A percentile compares a stretch with the other conserved stretches of the same genome.
phyloP scores from a whole-genome alignment of 2,329 filamentous ascomycete genomes.

The Sarocladium oryzae region DNA sequence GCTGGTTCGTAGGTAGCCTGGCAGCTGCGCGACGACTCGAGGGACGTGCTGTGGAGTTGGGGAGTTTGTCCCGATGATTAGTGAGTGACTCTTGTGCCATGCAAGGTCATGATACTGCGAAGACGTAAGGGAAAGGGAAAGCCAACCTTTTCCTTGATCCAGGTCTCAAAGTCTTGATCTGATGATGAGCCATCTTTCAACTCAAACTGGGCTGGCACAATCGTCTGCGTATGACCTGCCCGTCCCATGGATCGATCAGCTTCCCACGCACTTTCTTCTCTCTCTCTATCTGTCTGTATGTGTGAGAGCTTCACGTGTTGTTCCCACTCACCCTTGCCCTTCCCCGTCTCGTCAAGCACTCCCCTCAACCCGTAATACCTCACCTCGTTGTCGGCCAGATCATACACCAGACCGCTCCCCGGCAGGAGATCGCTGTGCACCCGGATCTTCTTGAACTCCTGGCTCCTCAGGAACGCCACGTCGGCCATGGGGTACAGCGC shows the following conservation, averaged over 20 bases:
- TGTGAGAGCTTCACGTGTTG: too few relatives aligned
- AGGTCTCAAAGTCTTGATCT: conserved; percentile 16
- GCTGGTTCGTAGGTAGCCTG: conserved; percentile 19
- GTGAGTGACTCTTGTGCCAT: too few relatives aligned
- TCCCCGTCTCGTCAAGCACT: conserved; percentile 17
- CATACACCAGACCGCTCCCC: conserved; percentile 15
- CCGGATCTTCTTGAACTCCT: conserved; percentile 26
- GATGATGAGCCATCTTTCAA: conserved; percentile 10
- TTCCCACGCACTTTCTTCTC: too few relatives aligned
- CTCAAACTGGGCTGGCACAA: conserved; percentile 10
- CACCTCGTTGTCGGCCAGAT: conserved; percentile 17
- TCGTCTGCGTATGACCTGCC: conserved; percentile 7
- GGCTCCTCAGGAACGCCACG: conserved; percentile 24
- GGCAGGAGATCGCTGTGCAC: conserved; percentile 24
- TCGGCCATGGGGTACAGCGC: conserved; percentile 30
- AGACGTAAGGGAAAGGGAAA: background rate
- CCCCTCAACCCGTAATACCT: conserved; percentile 17
- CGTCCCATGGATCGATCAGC: too few relatives aligned
- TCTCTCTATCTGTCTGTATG: too few relatives aligned
- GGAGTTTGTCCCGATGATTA: background rate
- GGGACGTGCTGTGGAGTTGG: background rate
- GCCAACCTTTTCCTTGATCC: conserved; percentile 18
- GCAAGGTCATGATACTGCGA: too few relatives aligned
- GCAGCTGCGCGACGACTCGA: conserved; percentile 10
- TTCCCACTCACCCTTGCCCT: conserved; percentile 15